Conservation (phyloP, 345 rosid species). For the Trapa bicornis region DNA sequence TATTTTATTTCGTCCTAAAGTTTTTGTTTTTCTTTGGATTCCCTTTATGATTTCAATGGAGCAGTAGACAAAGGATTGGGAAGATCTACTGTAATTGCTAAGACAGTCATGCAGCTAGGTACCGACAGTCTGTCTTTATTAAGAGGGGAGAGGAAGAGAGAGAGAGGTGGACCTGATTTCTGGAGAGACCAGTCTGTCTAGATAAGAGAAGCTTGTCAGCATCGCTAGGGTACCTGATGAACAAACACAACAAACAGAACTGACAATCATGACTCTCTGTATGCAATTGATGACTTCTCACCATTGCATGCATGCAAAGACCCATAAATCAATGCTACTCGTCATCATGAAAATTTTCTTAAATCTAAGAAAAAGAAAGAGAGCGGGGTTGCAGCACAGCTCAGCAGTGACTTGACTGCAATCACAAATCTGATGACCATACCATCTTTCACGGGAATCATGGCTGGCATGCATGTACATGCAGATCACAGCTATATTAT, state of each 20-base stretch:
- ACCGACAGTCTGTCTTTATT: not conserved
- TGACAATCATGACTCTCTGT: not conserved
- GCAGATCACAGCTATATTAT: not conserved
- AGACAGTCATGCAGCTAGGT: too few relatives aligned
- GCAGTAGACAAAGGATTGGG: too few relatives aligned
- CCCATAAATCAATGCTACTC: too few relatives aligned
- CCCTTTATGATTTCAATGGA: too few relatives aligned
- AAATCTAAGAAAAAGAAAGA: too few relatives aligned
- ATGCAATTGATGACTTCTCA: not conserved
- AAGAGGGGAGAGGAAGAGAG: not conserved
- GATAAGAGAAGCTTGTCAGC: constrained; percentile 95
- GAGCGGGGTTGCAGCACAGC: too few relatives aligned
- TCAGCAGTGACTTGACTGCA: not conserved
- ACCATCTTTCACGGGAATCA: not conserved
- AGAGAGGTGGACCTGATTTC: constrained; percentile 64
- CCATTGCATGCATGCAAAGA: not conserved
- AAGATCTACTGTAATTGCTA: too few relatives aligned
- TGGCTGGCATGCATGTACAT: not conserved
- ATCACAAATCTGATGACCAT: not conserved
- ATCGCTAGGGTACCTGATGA: constrained; percentile 98
- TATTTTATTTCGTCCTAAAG: too few relatives aligned
- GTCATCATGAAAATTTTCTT: too few relatives aligned
- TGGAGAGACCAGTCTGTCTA: constrained; percentile 89
- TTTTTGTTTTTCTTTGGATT: too few relatives aligned
- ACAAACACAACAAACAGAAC: constrained; percentile 6